Evolutionary conservation across 2,329 filamentous ascomycete genomes (phyloP), one percentile per base, ranked within the genome.

Genomic region (Trichoderma koningii): DNA sequence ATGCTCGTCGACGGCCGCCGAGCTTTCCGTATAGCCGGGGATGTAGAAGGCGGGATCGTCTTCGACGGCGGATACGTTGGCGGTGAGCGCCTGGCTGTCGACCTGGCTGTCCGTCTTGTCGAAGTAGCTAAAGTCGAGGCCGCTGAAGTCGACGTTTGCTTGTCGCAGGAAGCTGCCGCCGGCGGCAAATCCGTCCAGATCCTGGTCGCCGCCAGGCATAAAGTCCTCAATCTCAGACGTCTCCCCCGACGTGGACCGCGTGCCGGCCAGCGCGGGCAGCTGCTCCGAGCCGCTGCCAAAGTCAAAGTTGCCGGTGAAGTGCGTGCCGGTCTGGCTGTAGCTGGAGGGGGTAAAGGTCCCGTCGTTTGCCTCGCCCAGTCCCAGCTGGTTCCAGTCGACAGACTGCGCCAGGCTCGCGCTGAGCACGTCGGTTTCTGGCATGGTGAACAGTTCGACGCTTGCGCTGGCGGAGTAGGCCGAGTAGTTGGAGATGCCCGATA

Each of bases 161-260:
- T 83, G 81, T 38, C 83, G 76, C 38, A 85, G 73, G 66, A 77
- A 81, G 62, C 72, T 73, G 66, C 78, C 83, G 69, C 80, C 82
- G 62, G 81, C 76, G 65, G 79, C 81, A 57, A 81, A 80, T 64
- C 82, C 71, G 28, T 79, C 77, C 67, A 83, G 83, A 55, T 81
- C 79, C 67, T 83, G 83, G 41, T 78, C 77, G 68, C 80, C 78
- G 68, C 80, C 77, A 57, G 77, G 78, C 57, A 82, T 75, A 66
- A 83, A 82, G 69, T 89, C 87, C 67, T 89, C 87, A 5, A 86
- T 85, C 72, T 89, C 87, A 10, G 87, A 89, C 9, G 89, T 86
- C 66, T 89, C 87, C 42, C 87, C 87, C 14, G 87, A 89, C 9
- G 85, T 88, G 10, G 85, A 86, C 1, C 83, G 85, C 57, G 80